Percentiles rank a stretch among this genome's conserved stretches.
phyloP scores from a whole-genome alignment of 1,284 basidiomycete species.

The Microbotryum violaceum region DNA sequence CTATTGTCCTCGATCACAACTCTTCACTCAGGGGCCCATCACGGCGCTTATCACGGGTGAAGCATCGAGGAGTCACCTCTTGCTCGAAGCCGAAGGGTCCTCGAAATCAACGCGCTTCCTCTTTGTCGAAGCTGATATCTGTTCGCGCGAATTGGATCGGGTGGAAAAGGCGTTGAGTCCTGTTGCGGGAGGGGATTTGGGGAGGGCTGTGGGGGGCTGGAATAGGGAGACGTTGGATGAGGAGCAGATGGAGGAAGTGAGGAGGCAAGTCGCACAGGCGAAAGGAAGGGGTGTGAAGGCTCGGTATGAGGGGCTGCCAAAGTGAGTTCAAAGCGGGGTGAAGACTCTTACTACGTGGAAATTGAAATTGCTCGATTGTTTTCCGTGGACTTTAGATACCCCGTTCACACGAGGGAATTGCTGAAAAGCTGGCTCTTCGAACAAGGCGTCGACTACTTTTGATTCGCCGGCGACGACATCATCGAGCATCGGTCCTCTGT shows the following conservation, averaged over 20 bases:
- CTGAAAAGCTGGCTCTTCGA: no score
- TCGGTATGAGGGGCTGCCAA: slow-evolving; percentile 11
- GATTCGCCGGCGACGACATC: no score
- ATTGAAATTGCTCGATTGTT: no score
- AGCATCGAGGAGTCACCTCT: not conserved
- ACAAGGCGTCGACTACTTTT: no score
- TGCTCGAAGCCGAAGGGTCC: slow-evolving; percentile 10
- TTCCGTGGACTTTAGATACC: no score
- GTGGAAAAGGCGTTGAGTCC: slow-evolving; percentile 3
- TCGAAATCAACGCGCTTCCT: slow-evolving; percentile 7
- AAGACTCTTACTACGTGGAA: no score
- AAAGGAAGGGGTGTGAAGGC: slow-evolving; percentile 5
- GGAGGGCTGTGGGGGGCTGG: slow-evolving; percentile 12
- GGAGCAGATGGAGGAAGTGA: slow-evolving; percentile 1
- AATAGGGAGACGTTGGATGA: not conserved
- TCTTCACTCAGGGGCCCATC: slow-evolving; percentile 10
- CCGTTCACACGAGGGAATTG: no score
- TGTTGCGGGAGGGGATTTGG: slow-evolving; percentile 9
- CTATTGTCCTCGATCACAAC: slow-evolving; percentile 17
- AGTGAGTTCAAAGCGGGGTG: not conserved
- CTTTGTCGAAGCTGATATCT: slow-evolving; percentile 12
- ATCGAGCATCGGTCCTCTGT: no score
- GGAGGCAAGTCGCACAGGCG: slow-evolving; percentile 6
- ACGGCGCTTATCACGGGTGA: slow-evolving; percentile 11
- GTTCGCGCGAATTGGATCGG: not conserved